Base-by-base conservation (phyloP, 108 stramenopile species). In the Fragilaria radians region DNA sequence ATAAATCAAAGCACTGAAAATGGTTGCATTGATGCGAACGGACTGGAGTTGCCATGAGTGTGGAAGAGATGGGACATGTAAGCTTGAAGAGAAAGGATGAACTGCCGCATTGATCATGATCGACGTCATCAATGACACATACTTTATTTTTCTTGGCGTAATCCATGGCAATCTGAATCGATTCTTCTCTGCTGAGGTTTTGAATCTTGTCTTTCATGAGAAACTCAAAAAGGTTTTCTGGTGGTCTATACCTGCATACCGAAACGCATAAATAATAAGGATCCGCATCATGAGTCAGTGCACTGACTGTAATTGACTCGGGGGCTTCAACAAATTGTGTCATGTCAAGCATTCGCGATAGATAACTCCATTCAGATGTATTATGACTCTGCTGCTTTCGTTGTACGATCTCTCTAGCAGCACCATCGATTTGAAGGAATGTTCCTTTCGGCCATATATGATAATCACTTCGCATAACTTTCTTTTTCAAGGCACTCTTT, bases 381-480 rank as follows among this genome's bases (percentile, higher is more conserved):
- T 78, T 81, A 59, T 92, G 91, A 24, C 32, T 53, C 46, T 86
- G 79, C 53, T 88, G 86, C 52, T 67, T 74, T 25, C 91, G 71
- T 65, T 92, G 91, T 14, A 31, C 19, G 19, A 88, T 55, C 5
- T n/a, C 9, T 14, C 57, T 46, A 27, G 66, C 70, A 11, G 36
- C 54, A 28, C 46, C 28, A 18, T 67, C 56, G 9, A 76, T 28
- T 50, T 70, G 61, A 0, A 74, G 28, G 62, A 83, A 81, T 17
- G 85, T 86, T 47, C 86, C 86, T 26, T 67, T 78, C 3, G 91
- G 91, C 91, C 91, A 92, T 22, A 92, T 28, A 62, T 92, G 91
- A 32, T 65, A 61, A 59, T 88, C 85, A 11, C 83, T 79, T 25
- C 79, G 72, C 18, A 74, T 72, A 47, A 75, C 71, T 36, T 47